These are phyloP conservation scores for Pseudocercospora cruenta DNA, from an alignment of 2,329 filamentous ascomycete genomes.

Conservation along the genomic window DNA sequence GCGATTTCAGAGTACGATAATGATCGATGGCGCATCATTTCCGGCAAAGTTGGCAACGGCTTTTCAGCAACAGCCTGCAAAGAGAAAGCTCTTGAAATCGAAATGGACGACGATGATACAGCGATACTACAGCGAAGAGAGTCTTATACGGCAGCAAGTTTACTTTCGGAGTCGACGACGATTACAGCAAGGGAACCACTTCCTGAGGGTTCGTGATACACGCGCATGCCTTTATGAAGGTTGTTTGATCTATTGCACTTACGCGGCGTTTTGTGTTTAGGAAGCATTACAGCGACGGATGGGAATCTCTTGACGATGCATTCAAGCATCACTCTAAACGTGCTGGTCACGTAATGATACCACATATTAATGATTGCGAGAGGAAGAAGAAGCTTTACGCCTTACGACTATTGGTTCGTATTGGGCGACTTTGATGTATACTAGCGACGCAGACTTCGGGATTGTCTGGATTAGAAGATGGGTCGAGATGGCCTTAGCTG, in stretches of 20 bases:
- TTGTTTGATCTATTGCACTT: background rate
- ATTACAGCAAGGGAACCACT: slow-evolving; percentile 15
- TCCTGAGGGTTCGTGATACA: background rate
- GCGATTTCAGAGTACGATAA: slow-evolving; percentile 84
- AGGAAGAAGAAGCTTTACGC: slow-evolving; percentile 2
- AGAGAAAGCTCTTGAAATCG: slow-evolving; percentile 72
- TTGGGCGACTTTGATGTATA: background rate
- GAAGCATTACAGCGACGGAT: slow-evolving; percentile 7
- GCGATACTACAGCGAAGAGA: slow-evolving; percentile 13
- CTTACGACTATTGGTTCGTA: background rate
- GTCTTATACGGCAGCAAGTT: slow-evolving; percentile 12
- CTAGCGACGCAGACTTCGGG: background rate
- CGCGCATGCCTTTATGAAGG: background rate
- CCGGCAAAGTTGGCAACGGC: slow-evolving; percentile 86
- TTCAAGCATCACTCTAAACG: background rate
- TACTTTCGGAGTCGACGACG: slow-evolving; percentile 15
- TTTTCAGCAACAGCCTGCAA: slow-evolving; percentile 87
- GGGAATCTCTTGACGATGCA: slow-evolving; percentile 5
- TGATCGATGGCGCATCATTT: slow-evolving; percentile 90
- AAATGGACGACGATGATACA: slow-evolving; percentile 6
- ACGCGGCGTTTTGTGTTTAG: slow-evolving; percentile 8
- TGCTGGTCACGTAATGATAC: slow-evolving; percentile 22
- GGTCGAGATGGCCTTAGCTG: background rate
- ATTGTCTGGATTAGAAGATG: background rate
- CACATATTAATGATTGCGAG: slow-evolving; percentile 15